A percentile compares a stretch with the other conserved stretches of the same genome.
phyloP scores from a whole-genome alignment of 2,329 filamentous ascomycete genomes.

The Fusarium sp. region DNA sequence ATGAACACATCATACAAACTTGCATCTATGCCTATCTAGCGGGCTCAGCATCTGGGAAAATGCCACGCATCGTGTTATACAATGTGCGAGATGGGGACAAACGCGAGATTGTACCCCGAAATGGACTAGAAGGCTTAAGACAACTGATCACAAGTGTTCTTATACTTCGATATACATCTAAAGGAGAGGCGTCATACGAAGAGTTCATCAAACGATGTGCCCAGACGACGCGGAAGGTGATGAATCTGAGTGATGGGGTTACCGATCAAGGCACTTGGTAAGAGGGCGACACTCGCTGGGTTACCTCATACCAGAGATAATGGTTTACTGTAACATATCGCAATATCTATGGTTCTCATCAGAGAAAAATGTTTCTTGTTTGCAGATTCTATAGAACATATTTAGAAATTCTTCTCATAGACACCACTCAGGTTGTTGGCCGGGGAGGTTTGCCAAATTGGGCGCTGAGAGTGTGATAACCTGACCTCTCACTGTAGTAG shows the following conservation, averaged over 20 bases:
- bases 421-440: neutral
- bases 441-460: neutral
- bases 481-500: neutral
- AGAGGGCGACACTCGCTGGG: neutral
- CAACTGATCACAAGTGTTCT: constrained; percentile 36
- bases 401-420: neutral
- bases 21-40: constrained; percentile 46
- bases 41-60: neutral
- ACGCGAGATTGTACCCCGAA: constrained; percentile 29
- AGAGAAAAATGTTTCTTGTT: neutral
- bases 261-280: neutral
- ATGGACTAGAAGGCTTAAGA: constrained; percentile 15
- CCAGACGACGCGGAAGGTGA: constrained; percentile 15
- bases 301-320: neutral
- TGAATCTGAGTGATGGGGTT: neutral
- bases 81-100: constrained; percentile 48
- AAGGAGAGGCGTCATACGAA: constrained; percentile 4
- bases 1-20: constrained; percentile 46
- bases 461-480: neutral
- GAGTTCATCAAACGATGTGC: constrained; percentile 28
- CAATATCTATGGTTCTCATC: neutral
- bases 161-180: constrained; percentile 35
- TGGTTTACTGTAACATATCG: neutral
- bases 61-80: constrained; percentile 43
- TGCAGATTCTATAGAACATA: neutral